A percentile compares a stretch with the other conserved stretches of the same genome.
Conservation (phyloP, 1,284 basidiomycete species). For the Lignosus rhinocerotis region DNA sequence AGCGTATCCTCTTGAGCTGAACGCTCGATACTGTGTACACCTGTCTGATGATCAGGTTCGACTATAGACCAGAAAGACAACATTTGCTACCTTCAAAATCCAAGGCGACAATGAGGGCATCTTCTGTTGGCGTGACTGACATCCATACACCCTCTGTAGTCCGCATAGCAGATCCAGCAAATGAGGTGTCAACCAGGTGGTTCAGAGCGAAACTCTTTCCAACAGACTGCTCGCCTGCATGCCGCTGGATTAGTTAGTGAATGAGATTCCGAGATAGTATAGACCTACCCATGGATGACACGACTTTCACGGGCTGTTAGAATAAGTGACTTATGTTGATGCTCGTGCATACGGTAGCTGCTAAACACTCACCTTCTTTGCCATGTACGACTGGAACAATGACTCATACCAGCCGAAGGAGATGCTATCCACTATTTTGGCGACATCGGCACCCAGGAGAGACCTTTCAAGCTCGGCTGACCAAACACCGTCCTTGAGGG, state of each 20-base stretch:
- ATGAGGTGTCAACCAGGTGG: slow-evolving; percentile 63
- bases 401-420: slow-evolving; percentile 70
- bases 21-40: slow-evolving; percentile 63
- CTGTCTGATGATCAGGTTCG: slow-evolving; percentile 30
- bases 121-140: slow-evolving; percentile 62
- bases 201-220: slow-evolving; percentile 65
- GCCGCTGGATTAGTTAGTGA: slow-evolving; percentile 16
- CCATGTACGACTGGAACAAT: slow-evolving; percentile 62
- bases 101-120: slow-evolving; percentile 54
- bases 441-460: slow-evolving; percentile 59
- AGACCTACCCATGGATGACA: slow-evolving; percentile 60
- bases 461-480: slow-evolving; percentile 51
- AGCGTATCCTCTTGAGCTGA: slow-evolving; percentile 65
- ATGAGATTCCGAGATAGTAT: neutral
- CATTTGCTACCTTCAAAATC: slow-evolving; percentile 58
- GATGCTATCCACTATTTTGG: slow-evolving; percentile 52
- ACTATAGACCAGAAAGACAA: neutral
- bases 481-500: slow-evolving; percentile 58
- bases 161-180: slow-evolving; percentile 67
- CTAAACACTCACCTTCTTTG: slow-evolving; percentile 42
- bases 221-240: slow-evolving; percentile 55
- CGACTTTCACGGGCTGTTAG: slow-evolving; percentile 58
- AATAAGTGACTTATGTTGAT: neutral
- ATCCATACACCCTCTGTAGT: slow-evolving; percentile 73
- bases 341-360: no score